phyloP scores from a whole-genome alignment of 768 basidiomycete species.

The Rhizopogon roseolus region DNA sequence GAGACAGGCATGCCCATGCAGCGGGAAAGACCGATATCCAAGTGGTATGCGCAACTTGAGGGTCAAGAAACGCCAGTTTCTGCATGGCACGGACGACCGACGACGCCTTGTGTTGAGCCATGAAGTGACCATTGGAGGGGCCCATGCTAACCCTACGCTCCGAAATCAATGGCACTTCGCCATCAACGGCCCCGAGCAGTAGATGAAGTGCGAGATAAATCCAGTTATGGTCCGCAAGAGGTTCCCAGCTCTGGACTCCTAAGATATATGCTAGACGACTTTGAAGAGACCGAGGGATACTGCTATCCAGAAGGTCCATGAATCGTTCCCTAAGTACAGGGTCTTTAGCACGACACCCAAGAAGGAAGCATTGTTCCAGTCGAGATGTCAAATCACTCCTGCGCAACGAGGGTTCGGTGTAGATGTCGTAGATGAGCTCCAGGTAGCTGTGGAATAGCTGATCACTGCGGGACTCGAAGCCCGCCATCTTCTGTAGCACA shows the following conservation, averaged over 20 bases:
- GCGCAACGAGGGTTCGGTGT: conserved; percentile 78
- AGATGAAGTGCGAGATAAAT: conserved; percentile 87
- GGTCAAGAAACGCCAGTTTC: conserved; percentile 77
- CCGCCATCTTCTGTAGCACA: conserved; percentile 82
- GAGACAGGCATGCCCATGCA: conserved; percentile 78
- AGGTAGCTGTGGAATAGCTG: conserved; percentile 77
- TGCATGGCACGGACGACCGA: conserved; percentile 73
- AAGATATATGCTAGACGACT: conserved; percentile 85
- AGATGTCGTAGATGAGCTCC: conserved; percentile 90
- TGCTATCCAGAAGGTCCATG: conserved; percentile 85
- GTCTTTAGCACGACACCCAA: conserved; percentile 87
- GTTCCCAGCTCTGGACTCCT: conserved; percentile 94
- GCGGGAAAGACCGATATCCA: conserved; percentile 89
- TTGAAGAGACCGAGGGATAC: conserved; percentile 77
- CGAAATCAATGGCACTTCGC: conserved; percentile 35
- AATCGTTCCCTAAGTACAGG: conserved; percentile 75
- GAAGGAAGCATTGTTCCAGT: conserved; percentile 87
- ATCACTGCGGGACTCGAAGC: conserved; percentile 79
- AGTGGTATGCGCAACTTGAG: conserved; percentile 68
- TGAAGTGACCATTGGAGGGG: conserved; percentile 28
- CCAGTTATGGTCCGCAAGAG: conserved; percentile 90
- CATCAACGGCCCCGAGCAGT: conserved; percentile 69
- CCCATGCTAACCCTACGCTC: conserved; percentile 36
- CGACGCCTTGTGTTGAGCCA: conserved; percentile 40
- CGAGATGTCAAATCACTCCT: conserved; percentile 92